Conservation (phyloP, 1,284 basidiomycete species). For the Pseudozyma tsukubaensis region DNA sequence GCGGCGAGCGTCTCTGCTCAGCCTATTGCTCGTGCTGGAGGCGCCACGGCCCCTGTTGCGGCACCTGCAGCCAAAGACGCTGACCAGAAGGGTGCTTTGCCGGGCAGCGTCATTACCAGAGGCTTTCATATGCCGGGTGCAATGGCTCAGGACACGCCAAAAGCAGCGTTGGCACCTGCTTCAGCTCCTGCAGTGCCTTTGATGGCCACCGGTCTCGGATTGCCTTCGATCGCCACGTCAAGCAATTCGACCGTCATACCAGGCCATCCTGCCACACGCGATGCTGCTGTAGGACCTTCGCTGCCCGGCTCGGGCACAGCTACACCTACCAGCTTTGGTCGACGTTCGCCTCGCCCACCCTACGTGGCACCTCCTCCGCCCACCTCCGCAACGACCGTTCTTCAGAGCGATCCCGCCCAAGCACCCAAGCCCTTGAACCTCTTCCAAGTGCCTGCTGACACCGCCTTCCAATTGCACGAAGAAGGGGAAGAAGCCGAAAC, state of each 20-base stretch:
- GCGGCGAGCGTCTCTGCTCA: not conserved
- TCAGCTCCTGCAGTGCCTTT: not conserved
- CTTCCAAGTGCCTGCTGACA: conserved; percentile 43
- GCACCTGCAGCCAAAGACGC: conserved; percentile 9
- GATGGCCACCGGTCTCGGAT: conserved; percentile 20
- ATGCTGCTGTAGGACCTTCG: conserved; percentile 28
- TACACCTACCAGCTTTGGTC: conserved; percentile 43
- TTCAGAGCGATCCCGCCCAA: conserved; percentile 46
- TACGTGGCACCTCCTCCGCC: conserved; percentile 63
- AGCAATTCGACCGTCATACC: conserved; percentile 20
- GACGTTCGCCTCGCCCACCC: conserved; percentile 56
- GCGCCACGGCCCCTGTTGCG: not conserved
- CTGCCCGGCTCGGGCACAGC: conserved; percentile 34
- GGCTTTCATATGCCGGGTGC: conserved; percentile 46
- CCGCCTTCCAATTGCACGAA: conserved; percentile 37
- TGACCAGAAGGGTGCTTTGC: conserved; percentile 33
- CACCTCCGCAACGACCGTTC: conserved; percentile 38
- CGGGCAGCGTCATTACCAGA: conserved; percentile 43
- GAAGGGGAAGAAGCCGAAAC: conserved; percentile 48
- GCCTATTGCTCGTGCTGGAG: conserved; percentile 5
- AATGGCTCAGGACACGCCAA: conserved; percentile 8
- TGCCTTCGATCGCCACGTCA: conserved; percentile 15
- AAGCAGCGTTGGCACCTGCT: conserved; percentile 6
- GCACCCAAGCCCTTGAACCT: conserved; percentile 45
- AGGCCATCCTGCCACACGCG: conserved; percentile 16